Conservation (phyloP, 2,329 filamentous ascomycete genomes). For the Verticillium longisporum region DNA sequence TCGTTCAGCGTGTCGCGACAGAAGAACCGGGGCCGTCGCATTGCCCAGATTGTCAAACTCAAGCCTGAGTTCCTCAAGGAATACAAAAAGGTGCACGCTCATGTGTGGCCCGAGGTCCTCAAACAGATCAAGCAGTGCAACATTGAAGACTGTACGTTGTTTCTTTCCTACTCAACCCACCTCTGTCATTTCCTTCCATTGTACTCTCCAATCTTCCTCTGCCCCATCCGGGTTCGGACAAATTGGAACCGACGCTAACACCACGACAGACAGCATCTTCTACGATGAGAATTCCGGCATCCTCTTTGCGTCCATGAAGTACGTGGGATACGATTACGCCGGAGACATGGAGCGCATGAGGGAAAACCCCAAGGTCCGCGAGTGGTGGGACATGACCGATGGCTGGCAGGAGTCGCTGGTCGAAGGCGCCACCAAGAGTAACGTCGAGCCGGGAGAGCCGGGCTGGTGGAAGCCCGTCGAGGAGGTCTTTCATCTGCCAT, state of each 20-base stretch:
- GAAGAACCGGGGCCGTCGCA: slow-evolving; percentile 42
- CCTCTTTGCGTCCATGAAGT: slow-evolving; percentile 73
- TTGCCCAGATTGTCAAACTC: slow-evolving; percentile 68
- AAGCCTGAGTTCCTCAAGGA: slow-evolving; percentile 58
- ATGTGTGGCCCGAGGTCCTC: slow-evolving; percentile 72
- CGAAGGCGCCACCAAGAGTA: slow-evolving; percentile 49
- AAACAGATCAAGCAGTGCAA: slow-evolving; percentile 70
- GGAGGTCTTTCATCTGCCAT: slow-evolving; percentile 60
- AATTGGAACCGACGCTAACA: background rate
- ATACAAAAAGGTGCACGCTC: slow-evolving; percentile 68
- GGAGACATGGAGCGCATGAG: slow-evolving; percentile 73
- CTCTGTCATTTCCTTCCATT: background rate
- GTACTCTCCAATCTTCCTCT: background rate
- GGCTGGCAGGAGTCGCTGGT: slow-evolving; percentile 62
- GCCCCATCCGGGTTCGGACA: background rate
- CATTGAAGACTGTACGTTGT: slow-evolving; percentile 59
- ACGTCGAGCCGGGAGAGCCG: slow-evolving; percentile 44
- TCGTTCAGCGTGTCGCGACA: slow-evolving; percentile 12
- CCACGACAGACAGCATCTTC: slow-evolving; percentile 61
- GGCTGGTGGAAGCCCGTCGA: slow-evolving; percentile 64
- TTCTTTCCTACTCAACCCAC: background rate
- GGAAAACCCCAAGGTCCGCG: slow-evolving; percentile 63
- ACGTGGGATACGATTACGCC: slow-evolving; percentile 65
- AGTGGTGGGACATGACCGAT: slow-evolving; percentile 81
- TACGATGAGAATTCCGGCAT: slow-evolving; percentile 56